These are phyloP conservation scores for Exophiala sp. DNA, from an alignment of 2,329 filamentous ascomycete species.

Conservation along the genomic window DNA sequence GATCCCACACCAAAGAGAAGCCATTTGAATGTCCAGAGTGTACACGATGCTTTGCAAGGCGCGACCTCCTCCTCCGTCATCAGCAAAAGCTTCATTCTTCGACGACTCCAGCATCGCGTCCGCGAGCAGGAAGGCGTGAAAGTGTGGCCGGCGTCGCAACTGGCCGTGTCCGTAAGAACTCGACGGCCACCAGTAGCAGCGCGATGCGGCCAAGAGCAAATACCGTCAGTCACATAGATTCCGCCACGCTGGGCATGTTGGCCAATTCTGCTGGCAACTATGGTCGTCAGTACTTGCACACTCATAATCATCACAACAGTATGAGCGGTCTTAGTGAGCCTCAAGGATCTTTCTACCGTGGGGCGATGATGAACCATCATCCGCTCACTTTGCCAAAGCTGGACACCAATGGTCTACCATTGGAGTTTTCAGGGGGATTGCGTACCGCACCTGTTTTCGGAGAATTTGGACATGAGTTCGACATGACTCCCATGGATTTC, in stretches of 20 bases:
- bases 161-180: constrained; percentile 84
- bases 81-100: constrained; percentile 98
- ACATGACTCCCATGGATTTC: constrained; percentile 58
- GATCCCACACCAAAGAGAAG: constrained; percentile 98
- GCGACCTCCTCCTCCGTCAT: constrained; percentile 86
- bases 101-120: constrained; percentile 79
- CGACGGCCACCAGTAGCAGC: constrained; percentile 63
- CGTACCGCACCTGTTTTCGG: constrained; percentile 75
- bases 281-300: constrained; percentile 45
- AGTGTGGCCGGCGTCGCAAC: constrained; percentile 69
- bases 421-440: constrained; percentile 65
- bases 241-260: constrained; percentile 68
- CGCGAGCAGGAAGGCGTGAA: constrained; percentile 78
- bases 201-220: constrained; percentile 83
- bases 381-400: constrained; percentile 74
- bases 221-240: constrained; percentile 91
- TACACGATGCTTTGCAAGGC: constrained; percentile 86
- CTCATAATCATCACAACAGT: constrained; percentile 69
- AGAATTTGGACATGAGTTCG: constrained; percentile 62
- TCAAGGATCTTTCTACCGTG: constrained; percentile 61
- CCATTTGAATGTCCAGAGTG: constrained; percentile 97
- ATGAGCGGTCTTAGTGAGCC: constrained; percentile 60
- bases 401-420: constrained; percentile 69
- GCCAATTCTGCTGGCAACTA: constrained; percentile 46
- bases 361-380: constrained; percentile 67